These are phyloP conservation scores for Salinomyces thailandicus DNA, from an alignment of 2,329 filamentous ascomycete genomes.

Conservation along the genomic window DNA sequence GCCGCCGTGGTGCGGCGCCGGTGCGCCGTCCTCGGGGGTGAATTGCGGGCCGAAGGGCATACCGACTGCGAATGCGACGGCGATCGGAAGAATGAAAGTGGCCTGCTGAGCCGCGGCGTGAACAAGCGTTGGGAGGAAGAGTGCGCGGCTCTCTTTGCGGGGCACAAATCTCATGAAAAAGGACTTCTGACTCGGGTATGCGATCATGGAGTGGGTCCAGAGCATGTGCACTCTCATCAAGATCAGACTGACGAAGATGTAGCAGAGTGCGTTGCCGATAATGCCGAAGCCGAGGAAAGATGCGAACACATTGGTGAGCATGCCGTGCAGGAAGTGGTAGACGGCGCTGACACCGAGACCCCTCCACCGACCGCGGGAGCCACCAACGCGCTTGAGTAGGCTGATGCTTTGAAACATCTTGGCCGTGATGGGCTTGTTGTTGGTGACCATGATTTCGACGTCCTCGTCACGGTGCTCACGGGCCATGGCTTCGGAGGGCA, in stretches of 20 bases:
- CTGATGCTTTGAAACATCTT: constrained; percentile 47
- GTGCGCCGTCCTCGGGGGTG: background rate
- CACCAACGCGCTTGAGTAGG: constrained; percentile 44
- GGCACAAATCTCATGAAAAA: constrained; percentile 63
- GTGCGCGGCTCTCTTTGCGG: constrained; percentile 55
- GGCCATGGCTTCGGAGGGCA: constrained; percentile 28
- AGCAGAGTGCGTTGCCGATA: constrained; percentile 36
- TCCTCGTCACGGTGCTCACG: constrained; percentile 13
- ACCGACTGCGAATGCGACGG: constrained; percentile 40
- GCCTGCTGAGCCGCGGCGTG: constrained; percentile 48
- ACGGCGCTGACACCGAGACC: constrained; percentile 25
- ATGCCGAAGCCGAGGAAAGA: constrained; percentile 37
- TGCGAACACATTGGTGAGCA: constrained; percentile 19
- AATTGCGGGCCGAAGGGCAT: too few relatives aligned
- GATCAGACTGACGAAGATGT: constrained; percentile 48
- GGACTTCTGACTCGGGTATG: constrained; percentile 48
- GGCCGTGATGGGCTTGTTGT: constrained; percentile 50
- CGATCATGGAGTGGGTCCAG: constrained; percentile 82
- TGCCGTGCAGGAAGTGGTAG: constrained; percentile 24
- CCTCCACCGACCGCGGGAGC: constrained; percentile 27
- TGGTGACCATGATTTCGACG: constrained; percentile 36
- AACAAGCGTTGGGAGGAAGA: constrained; percentile 56
- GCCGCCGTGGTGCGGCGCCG: constrained; percentile 6
- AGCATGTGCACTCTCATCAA: constrained; percentile 60
- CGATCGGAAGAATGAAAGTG: constrained; percentile 39